Conservation (phyloP, 2,329 filamentous ascomycete genomes). For the Hysterium pulicare region DNA sequence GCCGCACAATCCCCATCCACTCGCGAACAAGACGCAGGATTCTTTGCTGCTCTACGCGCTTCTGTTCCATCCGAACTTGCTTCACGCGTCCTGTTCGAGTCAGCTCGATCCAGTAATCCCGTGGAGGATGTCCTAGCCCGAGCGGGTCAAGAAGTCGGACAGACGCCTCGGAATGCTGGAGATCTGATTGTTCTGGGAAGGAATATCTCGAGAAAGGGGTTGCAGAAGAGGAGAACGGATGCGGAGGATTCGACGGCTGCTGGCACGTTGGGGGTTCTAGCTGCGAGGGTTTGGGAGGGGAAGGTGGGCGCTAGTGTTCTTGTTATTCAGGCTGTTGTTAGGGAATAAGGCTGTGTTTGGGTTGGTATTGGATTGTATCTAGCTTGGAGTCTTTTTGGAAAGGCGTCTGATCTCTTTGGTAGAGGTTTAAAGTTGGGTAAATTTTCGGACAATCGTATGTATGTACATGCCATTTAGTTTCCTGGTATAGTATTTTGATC, state of each 20-base stretch:
- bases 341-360: too few species aligned
- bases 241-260: constrained; percentile 32
- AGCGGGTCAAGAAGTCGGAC: constrained; percentile 59
- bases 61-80: constrained; percentile 52
- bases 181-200: constrained; percentile 69
- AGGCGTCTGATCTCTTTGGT: too few species aligned
- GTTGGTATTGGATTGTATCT: too few species aligned
- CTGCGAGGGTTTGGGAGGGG: constrained; percentile 57
- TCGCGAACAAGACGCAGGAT: constrained; percentile 48
- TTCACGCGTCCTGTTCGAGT: constrained; percentile 58
- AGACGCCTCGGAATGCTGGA: constrained; percentile 62
- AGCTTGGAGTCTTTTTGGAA: too few species aligned
- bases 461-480: too few species aligned
- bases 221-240: constrained; percentile 27
- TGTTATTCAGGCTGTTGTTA: constrained; percentile 59
- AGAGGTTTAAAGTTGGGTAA: too few species aligned
- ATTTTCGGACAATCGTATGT: too few species aligned
- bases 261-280: constrained; percentile 57
- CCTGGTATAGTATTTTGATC: too few species aligned
- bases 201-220: constrained; percentile 25
- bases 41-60: constrained; percentile 57
- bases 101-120: constrained; percentile 30
- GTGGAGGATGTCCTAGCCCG: constrained; percentile 49
- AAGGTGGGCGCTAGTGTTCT: constrained; percentile 65
- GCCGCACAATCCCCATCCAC: constrained; percentile 8